These are phyloP conservation scores for Amauroascus verrucosus DNA, from an alignment of 2,329 filamentous ascomycete species.

Conservation along the genomic window DNA sequence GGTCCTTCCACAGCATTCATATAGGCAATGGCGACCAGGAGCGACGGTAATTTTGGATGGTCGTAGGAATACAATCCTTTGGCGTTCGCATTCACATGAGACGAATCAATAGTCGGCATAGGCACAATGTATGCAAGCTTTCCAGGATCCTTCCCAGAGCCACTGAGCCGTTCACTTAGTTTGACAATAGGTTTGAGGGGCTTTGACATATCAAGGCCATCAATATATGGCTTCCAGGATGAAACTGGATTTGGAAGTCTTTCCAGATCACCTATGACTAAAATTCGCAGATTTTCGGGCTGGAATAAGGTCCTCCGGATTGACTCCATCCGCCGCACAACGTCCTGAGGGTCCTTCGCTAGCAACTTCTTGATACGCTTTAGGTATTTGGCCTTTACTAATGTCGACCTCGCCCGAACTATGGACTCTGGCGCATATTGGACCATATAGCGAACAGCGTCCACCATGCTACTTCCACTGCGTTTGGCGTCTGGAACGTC, in stretches of 20 bases:
- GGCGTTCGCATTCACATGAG: constrained; percentile 68
- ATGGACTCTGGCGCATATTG: constrained; percentile 70
- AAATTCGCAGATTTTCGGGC: constrained; percentile 72
- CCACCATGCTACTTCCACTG: constrained; percentile 56
- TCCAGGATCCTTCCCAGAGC: constrained; percentile 65
- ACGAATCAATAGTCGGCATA: constrained; percentile 86
- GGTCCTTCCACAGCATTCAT: constrained; percentile 90
- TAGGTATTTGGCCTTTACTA: constrained; percentile 80
- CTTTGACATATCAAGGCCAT: constrained; percentile 42
- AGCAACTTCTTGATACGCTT: constrained; percentile 75
- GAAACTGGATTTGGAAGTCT: constrained; percentile 66
- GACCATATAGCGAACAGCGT: constrained; percentile 59
- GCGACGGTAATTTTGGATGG: constrained; percentile 67
- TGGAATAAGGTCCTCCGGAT: constrained; percentile 67
- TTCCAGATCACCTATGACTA: constrained; percentile 70
- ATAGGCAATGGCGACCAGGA: constrained; percentile 82
- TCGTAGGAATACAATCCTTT: constrained; percentile 64
- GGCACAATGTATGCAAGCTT: constrained; percentile 69
- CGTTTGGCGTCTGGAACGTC: constrained; percentile 90
- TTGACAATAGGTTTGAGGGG: constrained; percentile 61
- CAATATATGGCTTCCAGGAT: constrained; percentile 60
- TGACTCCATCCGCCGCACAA: constrained; percentile 66
- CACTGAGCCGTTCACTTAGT: constrained; percentile 60
- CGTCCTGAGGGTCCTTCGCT: constrained; percentile 60
- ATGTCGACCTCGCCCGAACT: constrained; percentile 63